Evolutionary conservation across 179 eudicot genomes (phyloP), one percentile per base, ranked within the genome.

Genomic region (Carnegiea gigantea): DNA sequence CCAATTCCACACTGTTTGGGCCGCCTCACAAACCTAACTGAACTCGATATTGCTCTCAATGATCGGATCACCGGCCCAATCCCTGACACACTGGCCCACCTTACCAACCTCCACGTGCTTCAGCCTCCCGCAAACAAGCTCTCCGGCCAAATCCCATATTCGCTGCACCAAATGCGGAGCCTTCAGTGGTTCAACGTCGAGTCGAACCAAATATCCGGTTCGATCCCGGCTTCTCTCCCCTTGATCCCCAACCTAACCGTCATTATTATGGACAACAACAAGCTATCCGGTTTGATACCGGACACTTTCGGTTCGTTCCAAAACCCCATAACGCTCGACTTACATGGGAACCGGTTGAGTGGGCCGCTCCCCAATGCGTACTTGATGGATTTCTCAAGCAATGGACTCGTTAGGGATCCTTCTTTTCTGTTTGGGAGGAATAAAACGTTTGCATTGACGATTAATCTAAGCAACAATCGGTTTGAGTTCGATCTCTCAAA

Each of bases 221-320:
- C 85, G 17, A 85, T 91, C 74, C 94, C 91, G 9, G 44, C 90
- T 0, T 73, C 81, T 11, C 88, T 91, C 1, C 75, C 89, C 11
- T 38, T 60, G 0, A 82, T 87, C 7, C 65, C 82, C 1, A 85
- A 86, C 48, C 81, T 90, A 26, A 23, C 24, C 9, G 12, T 6
- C 9, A 70, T 84, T 5, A 77, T 51, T 28, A 62, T 91, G 21
- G 88, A 86, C 49, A 77, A 87, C 0, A 92, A 90, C 83, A 73
- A 62, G n/a, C 88, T 92, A 70, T 85, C 87, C 53, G 95, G 93
- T 60, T 28, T 71, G 9, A 88, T 92, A 70, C 97, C 94, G 0
- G 87, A 83, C 0, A 86, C 86, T 33, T 87, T 89, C 53, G 92
- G 92, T 11, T 78, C 81, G 2, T 78, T 90, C 40, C 81, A 83